A percentile compares a stretch with the other conserved stretches of the same genome.
These are phyloP conservation scores for Raddia guianensis DNA, from an alignment of 176 grass and related monocot species.

Conservation along the genomic window DNA sequence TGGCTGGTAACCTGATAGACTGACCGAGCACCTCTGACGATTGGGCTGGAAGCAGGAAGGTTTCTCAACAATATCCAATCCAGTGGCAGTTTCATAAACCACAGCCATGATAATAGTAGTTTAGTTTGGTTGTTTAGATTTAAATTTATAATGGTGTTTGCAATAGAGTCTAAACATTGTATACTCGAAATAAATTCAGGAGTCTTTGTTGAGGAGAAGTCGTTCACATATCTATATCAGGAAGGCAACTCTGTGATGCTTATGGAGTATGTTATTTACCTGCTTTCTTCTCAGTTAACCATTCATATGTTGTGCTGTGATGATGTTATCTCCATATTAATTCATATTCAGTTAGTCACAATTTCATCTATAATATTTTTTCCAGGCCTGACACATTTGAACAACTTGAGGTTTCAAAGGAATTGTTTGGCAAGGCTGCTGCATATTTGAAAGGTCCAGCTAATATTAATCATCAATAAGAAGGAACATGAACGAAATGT, in stretches of 20 bases:
- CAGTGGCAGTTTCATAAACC: constrained; percentile 7
- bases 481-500: neutral
- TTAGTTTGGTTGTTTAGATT: constrained; percentile 7
- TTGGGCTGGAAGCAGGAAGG: neutral
- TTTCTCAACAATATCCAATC: constrained; percentile 1
- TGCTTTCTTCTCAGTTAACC: constrained; percentile 32
- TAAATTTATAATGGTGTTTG: neutral
- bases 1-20: neutral
- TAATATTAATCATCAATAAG: constrained; percentile 24
- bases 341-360: constrained; percentile 1
- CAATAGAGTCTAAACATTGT: constrained; percentile 11
- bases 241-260: constrained; percentile 76
- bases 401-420: constrained; percentile 89
- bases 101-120: neutral
- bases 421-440: constrained; percentile 85
- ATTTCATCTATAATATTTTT: constrained; percentile 40
- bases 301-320: constrained; percentile 14
- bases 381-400: constrained; percentile 86
- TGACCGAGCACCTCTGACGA: neutral
- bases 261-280: constrained; percentile 83
- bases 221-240: constrained; percentile 90
- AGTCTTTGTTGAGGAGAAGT: constrained; percentile 95
- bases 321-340: neutral
- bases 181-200: constrained; percentile 47
- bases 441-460: constrained; percentile 73